Base-by-base conservation (phyloP, 306 rosid species). In the Psophocarpus tetragonolobus region DNA sequence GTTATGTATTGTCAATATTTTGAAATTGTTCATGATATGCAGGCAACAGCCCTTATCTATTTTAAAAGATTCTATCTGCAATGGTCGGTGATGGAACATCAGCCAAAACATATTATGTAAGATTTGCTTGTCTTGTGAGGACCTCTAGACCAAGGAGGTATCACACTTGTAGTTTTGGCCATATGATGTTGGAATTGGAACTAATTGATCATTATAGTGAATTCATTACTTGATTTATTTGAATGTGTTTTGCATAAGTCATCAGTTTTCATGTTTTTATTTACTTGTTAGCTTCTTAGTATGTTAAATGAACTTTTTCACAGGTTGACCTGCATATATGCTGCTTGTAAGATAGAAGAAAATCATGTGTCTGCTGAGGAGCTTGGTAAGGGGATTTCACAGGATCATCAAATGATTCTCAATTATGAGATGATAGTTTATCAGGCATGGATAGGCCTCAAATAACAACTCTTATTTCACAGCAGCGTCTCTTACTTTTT, bases 381-480 rank as follows among this genome's bases (percentile, higher is more conserved):
- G 99, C 94, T 92, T 57, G 99, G 99, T 84, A 92, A 92, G 89
- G 98, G 99, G 86, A 96, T 96, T 81, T 91, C 96, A 24, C 97
- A 96, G 91, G 99, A 96, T 83, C 97, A 96, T 85, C 98, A 91
- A 88, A 84, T 96, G 95, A 96, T 96, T 91, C 99, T 95, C 97
- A 91, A 90, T 85, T 87, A 92, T 80, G 99, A 96, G 99, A 91
- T 95, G 96, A 91, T 91, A 79, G 92, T 96, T 80, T 96, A 92
- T 87, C 97, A 92, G 99, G 98, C 97, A 96, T 87, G 99, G 85
- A 87, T 78, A 81, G 86, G 88, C 86, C 80, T 74, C 84, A 81
- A 30, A 20, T 65, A 73, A 81, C 58, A 66, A 77, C 9, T 66
- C 13, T 42, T 57, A 0, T 10, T 12, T 72, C n/a, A n/a, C n/a